Base-by-base conservation (phyloP, 441 rosid genomes). In the Mallotus repandus region DNA sequence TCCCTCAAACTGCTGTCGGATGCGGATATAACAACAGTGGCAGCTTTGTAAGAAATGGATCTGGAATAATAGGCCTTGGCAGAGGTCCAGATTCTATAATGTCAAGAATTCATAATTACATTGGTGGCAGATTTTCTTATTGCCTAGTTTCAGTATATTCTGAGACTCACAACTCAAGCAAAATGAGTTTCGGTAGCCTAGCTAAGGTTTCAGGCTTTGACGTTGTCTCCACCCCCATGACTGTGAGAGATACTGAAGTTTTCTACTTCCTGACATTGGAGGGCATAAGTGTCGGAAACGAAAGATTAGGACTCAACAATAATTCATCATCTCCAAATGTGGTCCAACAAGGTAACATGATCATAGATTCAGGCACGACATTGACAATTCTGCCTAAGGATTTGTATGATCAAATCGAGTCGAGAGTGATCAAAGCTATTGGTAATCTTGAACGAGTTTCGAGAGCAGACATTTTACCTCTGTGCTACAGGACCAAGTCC, bases 91-190 rank as follows among this genome's bases (percentile, higher is more conserved):
- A 32, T 1, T 61, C 74, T 0, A 9, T 61, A 3, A n/a, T 71
- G 4, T 60, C 67, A 3, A 49, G 9, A 2, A 71, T 71, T 63
- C 2, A 48, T 50, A 29, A 32, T 48, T 22, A 32, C 12, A 60
- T 61, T 49, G 50, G 49, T 49, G 74, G 66, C 5, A 71, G 12
- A n/a, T 71, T 71, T 60, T 61, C 74, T 6, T 50, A 61, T 22
- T 71, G 74, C 35, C 49, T 71, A 5, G 74, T 61, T 18, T 67
- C 74, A 29, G 32, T 29, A 18, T 52, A 29, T 58, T 11, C 11
- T 32, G 61, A 67, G 4, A 18, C 9, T 2, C 48, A 52, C 4
- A 11, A 67, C n/a, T 29, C 32, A 29, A 62, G 74, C 15, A 71
- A 41, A 54, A 18, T 71, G 6, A 32, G 3, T 71, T 71, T 71